Base-by-base conservation (phyloP, 257 asterid species). In the Forsythia suspensa region DNA sequence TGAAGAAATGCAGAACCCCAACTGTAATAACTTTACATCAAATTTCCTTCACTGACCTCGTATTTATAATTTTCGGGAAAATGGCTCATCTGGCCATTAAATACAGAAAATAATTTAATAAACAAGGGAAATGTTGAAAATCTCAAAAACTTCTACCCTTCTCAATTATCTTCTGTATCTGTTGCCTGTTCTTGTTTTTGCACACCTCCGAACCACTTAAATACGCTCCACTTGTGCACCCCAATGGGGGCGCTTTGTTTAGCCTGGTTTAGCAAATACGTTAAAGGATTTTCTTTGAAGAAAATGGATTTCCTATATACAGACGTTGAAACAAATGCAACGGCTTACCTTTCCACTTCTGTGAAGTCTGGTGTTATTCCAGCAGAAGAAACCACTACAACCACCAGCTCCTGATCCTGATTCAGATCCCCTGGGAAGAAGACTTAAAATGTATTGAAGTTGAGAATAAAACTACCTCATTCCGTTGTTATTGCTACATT, bases 141-240 rank as follows among this genome's bases (percentile, higher is more conserved):
- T 8, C 70, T 29, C 20, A 3, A 29, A 29, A 63, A 21, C 6
- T 63, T 24, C 8, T 29, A 63, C 8, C 70, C 70, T 21, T 43
- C 41, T 65, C 76, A 80, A 74, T 80, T 75, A 92, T 82, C 87
- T 88, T 78, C 76, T 86, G 83, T 80, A 79, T 79, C 91, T 87
- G 80, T 57, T 82, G 21, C 80, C 87, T 44, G 86, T 83, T 77
- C 92, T 85, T 52, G 92, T 39, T 80, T 90, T 95, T 46, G 89
- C 92, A 77, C 98, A 92, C 81, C 98, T 71, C 99, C 97, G 29
- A 96, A 89, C 92, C 91, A 89, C 43, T n/a, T 88, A 91, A 84
- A 94, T 88, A 3, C 89, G 84, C n/a, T 20, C 91, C 90, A 0
- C 80, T 83, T 87, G 29, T 73, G 89, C 1, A 86, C 83, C 11